Conservation (phyloP, 1,284 basidiomycete species). For the Amylostereum chailletii region DNA sequence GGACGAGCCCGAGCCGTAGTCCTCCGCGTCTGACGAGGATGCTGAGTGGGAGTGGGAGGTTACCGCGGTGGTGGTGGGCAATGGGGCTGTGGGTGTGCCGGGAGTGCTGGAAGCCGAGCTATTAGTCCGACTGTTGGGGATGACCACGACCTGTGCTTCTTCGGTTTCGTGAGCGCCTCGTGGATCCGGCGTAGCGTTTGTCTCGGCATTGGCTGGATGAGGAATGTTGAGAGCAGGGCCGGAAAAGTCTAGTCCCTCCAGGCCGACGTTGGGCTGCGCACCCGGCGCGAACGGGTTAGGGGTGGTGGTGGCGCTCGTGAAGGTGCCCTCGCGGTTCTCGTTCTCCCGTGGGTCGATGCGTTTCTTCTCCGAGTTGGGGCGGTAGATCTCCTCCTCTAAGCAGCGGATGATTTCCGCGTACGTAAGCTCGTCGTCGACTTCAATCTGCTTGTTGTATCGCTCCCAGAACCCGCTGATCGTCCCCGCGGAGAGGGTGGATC, state of each 20-base stretch:
- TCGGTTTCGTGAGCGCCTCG: slow-evolving; percentile 29
- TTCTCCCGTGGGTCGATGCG: slow-evolving; percentile 32
- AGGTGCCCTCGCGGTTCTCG: slow-evolving; percentile 23
- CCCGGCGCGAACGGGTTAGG: slow-evolving; percentile 31
- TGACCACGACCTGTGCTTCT: slow-evolving; percentile 34
- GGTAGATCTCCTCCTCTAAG: slow-evolving; percentile 72
- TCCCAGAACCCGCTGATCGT: slow-evolving; percentile 82
- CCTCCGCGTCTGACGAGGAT: slow-evolving; percentile 38
- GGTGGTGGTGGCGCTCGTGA: slow-evolving; percentile 35
- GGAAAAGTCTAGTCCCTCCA: slow-evolving; percentile 58
- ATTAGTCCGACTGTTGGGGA: no score
- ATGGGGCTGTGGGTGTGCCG: neutral
- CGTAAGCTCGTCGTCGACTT: slow-evolving; percentile 65
- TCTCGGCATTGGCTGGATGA: slow-evolving; percentile 14
- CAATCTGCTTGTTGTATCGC: slow-evolving; percentile 56
- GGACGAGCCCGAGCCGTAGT: slow-evolving; percentile 20
- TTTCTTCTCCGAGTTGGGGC: slow-evolving; percentile 65
- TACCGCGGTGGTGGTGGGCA: neutral
- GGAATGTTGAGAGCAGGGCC: slow-evolving; percentile 35
- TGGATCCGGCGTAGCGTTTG: slow-evolving; percentile 9
- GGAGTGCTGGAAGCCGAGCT: slow-evolving; percentile 11
- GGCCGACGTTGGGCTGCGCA: slow-evolving; percentile 25
- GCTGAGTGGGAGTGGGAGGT: slow-evolving; percentile 15
- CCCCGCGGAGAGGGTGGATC: slow-evolving; percentile 78
- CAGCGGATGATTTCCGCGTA: slow-evolving; percentile 74